Conservation (phyloP, 176 grass and related monocot genomes). For the Poa annua region DNA sequence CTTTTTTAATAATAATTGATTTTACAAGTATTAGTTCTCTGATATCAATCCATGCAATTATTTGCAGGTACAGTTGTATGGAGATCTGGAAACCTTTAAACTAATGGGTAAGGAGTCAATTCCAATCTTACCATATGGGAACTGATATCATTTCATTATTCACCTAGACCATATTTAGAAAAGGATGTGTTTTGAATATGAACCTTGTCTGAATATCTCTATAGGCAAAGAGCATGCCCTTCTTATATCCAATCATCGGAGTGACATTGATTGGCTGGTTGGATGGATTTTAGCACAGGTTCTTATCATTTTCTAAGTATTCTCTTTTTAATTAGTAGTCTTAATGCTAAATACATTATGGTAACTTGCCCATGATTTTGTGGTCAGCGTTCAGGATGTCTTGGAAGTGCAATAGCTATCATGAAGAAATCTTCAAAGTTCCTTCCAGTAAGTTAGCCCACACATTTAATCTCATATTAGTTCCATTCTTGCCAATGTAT, state of each 20-base stretch:
- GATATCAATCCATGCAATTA: conserved; percentile 5
- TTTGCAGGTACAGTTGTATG: conserved; percentile 29
- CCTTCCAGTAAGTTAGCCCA: conserved; percentile 20
- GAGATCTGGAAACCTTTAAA: conserved; percentile 19
- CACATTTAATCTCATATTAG: conserved; percentile 21
- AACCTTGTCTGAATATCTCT: conserved; percentile 17
- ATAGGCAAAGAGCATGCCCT: conserved; percentile 32
- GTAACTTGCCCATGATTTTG: conserved; percentile 8
- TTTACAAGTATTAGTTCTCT: neutral
- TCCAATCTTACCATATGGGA: neutral
- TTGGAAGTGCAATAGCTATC: conserved; percentile 32
- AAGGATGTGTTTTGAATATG: conserved; percentile 9
- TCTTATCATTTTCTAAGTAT: conserved; percentile 17
- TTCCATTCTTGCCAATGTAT: neutral
- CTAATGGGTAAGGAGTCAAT: conserved; percentile 65
- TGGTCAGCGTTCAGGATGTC: conserved; percentile 32
- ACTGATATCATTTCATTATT: conserved; percentile 36
- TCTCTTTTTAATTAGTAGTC: neutral
- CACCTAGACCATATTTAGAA: conserved; percentile 27
- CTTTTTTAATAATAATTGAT: conserved; percentile 11
- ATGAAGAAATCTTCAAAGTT: conserved; percentile 34
- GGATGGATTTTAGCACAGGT: conserved; percentile 38
- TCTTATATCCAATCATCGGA: conserved; percentile 33
- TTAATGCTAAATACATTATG: conserved; percentile 18
- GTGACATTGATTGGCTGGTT: conserved; percentile 34